Base-by-base conservation (phyloP, 352 stramenopile genomes). In the Globisporangium lucens region DNA sequence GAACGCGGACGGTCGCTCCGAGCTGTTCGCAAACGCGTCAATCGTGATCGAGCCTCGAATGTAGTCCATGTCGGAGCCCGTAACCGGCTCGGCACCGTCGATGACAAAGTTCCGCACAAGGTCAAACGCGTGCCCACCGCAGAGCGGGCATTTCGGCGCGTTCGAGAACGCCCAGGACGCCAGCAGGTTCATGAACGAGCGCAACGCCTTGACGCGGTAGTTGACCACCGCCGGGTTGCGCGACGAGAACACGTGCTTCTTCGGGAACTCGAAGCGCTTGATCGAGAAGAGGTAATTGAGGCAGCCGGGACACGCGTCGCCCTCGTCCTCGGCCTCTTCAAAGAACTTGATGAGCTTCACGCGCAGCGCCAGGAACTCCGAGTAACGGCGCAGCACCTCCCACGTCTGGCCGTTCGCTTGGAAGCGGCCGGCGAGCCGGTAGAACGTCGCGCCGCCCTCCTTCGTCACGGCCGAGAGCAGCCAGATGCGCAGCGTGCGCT, bases 181-280 rank as follows among this genome's bases (percentile, higher is more conserved):
- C 55, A 95, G 67, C 67, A 93, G 36, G 59, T 93, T 93, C 27
- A 94, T 71, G 63, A 95, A 95, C n/a, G 85, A 85, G 7, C 88
- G 88, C 63, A 95, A 73, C 43, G 86, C 88, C 65, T 92, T 89
- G 57, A 91, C 77, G 47, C 88, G 88, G 67, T 95, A 95, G 73
- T 95, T 94, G 61, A 95, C 68, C 5, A 95, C 86, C 2, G 83
- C 71, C n/a, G 82, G 77, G 55, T 83, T 88, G 52, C 81, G 75
- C 13, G 88, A 94, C 13, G 82, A 87, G 64, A 95, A 93, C 5
- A 93, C 52, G 69, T 95, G 88, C 73, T 95, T 95, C 74, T 93
- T 94, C 0, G 88, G 88, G 64, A 95, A 95, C 49, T 89, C 81
- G 68, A 95, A 95, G 65, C 77, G 73, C 68, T 84, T 74, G 71